Base-by-base conservation (phyloP, 1,139 yeast species). In the Geotrichum fermentans region DNA sequence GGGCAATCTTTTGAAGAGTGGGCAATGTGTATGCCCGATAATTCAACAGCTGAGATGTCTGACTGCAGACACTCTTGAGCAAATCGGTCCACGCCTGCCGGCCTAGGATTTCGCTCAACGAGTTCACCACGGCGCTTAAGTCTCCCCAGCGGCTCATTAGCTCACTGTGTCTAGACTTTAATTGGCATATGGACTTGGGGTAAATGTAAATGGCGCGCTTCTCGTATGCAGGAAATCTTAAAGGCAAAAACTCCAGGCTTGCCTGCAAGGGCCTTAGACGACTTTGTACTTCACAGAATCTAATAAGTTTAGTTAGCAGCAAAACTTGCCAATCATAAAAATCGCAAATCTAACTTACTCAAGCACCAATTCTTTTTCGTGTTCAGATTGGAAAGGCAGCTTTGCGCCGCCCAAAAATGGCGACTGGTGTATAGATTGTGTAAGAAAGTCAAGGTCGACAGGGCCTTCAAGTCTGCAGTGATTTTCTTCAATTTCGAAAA, bases 191-290 rank as follows among this genome's bases (percentile, higher is more conserved):
- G 2, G 69, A 68, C 2, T 64, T 65, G 13, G 72, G 75, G 55
- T 68, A 63, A 8, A 53, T 45, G 29, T 56, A 55, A 53, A 58
- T 61, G 43, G 72, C 74, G 41, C 64, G 59, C 16, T 59, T 62
- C 48, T 60, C 66, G 60, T 73, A 77, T 43, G 70, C 72, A 18
- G 77, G 77, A 18, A 83, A 68, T 46, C 83, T 68, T n/a, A 69
- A 59, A 0, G 85, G 85, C 4, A 83, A 68, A 49, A 80, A 74
- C 40, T 75, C 72, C n/a, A 83, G 58, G 16, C 90, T 81, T 2
- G 80, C 82, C 39, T 70, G 69, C 42, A 82, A 66, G 0, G 87
- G 87, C 30, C 69, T 69, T n/a, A 79, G 32, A 22, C 40, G 30
- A 5, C 11, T 20, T 20, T 40, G 30, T 24, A 47, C 17, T 1